A percentile compares a stretch with the other conserved stretches of the same genome.
Conservation (phyloP, 495 filamentous ascomycete species). For the Gamarada debralockiae region DNA sequence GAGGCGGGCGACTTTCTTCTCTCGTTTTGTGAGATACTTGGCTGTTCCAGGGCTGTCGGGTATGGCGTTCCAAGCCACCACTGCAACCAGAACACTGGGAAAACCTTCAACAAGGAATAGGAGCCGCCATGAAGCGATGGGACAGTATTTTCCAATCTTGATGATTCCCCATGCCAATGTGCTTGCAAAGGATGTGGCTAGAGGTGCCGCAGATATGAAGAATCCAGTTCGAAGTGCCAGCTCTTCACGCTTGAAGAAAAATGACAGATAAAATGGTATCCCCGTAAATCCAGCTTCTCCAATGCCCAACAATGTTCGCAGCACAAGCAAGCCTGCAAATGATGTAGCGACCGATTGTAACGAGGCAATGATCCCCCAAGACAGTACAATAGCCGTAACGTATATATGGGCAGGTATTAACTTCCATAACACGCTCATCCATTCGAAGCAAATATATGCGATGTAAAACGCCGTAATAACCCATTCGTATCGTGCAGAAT, state of each 20-base stretch:
- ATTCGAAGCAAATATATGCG: constrained; percentile 63
- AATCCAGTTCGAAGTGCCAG: constrained; percentile 75
- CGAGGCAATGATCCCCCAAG: constrained; percentile 66
- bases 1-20: constrained; percentile 69
- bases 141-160: constrained; percentile 46
- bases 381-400: constrained; percentile 58
- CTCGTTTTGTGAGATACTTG: constrained; percentile 64
- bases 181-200: constrained; percentile 81
- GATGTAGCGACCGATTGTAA: constrained; percentile 66
- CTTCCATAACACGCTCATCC: constrained; percentile 72
- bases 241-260: constrained; percentile 83
- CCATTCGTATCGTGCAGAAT: constrained; percentile 76
- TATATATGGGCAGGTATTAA: constrained; percentile 60
- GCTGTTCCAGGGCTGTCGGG: constrained; percentile 70
- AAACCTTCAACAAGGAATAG: constrained; percentile 86
- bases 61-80: constrained; percentile 66
- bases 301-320: constrained; percentile 66
- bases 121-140: constrained; percentile 76
- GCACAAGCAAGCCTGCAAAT: constrained; percentile 65
- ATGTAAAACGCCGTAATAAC: constrained; percentile 76
- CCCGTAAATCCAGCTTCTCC: constrained; percentile 73
- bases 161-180: constrained; percentile 81
- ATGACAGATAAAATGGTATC: constrained; percentile 76
- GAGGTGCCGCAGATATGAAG: constrained; percentile 78
- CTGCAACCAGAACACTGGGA: constrained; percentile 65